phyloP scores from a whole-genome alignment of 495 filamentous ascomycete species.

The Neurospora pannonica region DNA sequence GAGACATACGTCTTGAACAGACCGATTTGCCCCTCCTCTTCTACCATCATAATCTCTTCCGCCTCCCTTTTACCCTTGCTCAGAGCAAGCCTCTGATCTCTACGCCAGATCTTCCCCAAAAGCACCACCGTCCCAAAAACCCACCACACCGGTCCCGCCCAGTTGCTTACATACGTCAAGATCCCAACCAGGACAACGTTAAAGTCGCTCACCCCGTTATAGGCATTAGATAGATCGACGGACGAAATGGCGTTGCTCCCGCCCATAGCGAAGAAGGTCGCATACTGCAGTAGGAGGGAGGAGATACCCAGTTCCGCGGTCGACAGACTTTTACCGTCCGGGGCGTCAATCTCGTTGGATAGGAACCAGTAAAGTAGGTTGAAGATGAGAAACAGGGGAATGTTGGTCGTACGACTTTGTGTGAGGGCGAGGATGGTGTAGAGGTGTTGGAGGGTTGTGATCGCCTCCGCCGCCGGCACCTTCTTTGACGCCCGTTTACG shows the following conservation, averaged over 20 bases:
- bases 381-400: slow-evolving; percentile 74
- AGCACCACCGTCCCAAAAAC: slow-evolving; percentile 48
- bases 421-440: slow-evolving; percentile 74
- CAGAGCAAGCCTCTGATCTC: background rate
- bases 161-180: slow-evolving; percentile 81
- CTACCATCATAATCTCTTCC: background rate
- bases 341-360: slow-evolving; percentile 23
- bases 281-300: slow-evolving; percentile 58
- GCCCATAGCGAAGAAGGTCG: slow-evolving; percentile 83
- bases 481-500: slow-evolving; percentile 8
- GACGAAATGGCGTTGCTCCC: slow-evolving; percentile 89
- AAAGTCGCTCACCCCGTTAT: slow-evolving; percentile 70
- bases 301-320: slow-evolving; percentile 51
- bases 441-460: slow-evolving; percentile 50
- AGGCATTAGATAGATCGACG: slow-evolving; percentile 72
- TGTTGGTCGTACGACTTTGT: slow-evolving; percentile 72
- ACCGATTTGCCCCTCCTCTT: background rate
- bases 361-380: slow-evolving; percentile 43
- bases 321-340: slow-evolving; percentile 30
- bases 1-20: slow-evolving; percentile 41
- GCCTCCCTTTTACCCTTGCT: background rate
- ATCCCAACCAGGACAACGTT: slow-evolving; percentile 59
- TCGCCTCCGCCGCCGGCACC: slow-evolving; percentile 13
- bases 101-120: slow-evolving; percentile 20
- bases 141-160: slow-evolving; percentile 90